phyloP scores from a whole-genome alignment of 1,284 basidiomycete species.

The Cryptococcus neoformans region DNA sequence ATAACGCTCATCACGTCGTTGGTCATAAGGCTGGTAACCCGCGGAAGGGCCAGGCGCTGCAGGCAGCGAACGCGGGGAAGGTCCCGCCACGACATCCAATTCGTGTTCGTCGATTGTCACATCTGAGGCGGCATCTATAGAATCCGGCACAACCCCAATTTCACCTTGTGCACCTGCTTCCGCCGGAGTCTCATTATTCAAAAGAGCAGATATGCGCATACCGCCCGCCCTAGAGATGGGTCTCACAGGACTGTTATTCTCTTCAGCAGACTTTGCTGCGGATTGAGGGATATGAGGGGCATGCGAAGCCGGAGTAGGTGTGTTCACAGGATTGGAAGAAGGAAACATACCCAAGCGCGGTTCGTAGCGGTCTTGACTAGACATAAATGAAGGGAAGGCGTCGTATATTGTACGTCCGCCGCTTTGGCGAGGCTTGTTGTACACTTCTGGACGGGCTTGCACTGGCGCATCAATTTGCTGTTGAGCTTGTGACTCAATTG shows the following conservation, averaged over 20 bases:
- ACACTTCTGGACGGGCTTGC: background rate
- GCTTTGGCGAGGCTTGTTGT: slow-evolving; percentile 7
- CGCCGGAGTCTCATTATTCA: slow-evolving; percentile 35
- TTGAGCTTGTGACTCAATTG: no score
- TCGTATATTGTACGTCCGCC: slow-evolving; percentile 17
- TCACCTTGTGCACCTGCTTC: background rate
- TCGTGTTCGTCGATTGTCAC: slow-evolving; percentile 42
- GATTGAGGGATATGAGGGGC: background rate
- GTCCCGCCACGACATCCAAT: slow-evolving; percentile 20
- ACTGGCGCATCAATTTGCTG: background rate
- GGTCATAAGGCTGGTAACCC: background rate
- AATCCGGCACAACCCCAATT: slow-evolving; percentile 16
- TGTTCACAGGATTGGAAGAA: slow-evolving; percentile 13
- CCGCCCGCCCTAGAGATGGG: slow-evolving; percentile 31
- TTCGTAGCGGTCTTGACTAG: slow-evolving; percentile 11
- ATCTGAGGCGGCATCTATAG: slow-evolving; percentile 35
- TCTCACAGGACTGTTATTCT: slow-evolving; percentile 2
- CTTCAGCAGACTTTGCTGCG: background rate
- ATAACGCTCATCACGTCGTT: background rate
- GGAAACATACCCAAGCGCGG: slow-evolving; percentile 43
- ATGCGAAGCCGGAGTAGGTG: background rate
- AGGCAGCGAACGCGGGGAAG: slow-evolving; percentile 16
- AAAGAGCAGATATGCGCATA: slow-evolving; percentile 41
- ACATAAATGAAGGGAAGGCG: slow-evolving; percentile 2
- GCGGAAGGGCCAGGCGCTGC: slow-evolving; percentile 1